Percentiles rank a stretch among this genome's conserved stretches.
These are phyloP conservation scores for Aphanoascus verrucosus DNA, from an alignment of 2,329 filamentous ascomycete genomes.

Conservation along the genomic window DNA sequence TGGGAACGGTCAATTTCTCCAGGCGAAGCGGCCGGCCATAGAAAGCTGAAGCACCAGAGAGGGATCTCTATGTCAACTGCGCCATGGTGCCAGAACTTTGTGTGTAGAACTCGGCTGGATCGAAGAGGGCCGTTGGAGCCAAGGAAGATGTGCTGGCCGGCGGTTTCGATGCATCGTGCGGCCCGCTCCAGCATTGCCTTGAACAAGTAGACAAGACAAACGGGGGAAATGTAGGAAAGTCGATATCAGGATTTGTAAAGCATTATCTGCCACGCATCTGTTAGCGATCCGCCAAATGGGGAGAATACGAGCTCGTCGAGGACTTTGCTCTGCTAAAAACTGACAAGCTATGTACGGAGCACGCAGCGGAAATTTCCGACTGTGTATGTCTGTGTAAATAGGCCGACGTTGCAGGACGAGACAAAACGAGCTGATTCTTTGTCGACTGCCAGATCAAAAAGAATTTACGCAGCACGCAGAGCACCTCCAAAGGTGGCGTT, in stretches of 20 bases:
- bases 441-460: background rate
- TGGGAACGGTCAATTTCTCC: background rate
- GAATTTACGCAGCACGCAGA: background rate
- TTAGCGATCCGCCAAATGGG: background rate
- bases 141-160: conserved; percentile 37
- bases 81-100: conserved; percentile 29
- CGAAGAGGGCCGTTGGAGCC: conserved; percentile 32
- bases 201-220: background rate
- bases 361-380: background rate
- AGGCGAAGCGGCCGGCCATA: conserved; percentile 11
- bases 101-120: conserved; percentile 27
- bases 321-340: background rate
- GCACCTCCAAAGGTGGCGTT: background rate
- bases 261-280: conserved; percentile 8
- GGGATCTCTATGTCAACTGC: conserved; percentile 23
- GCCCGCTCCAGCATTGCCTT: conserved; percentile 44
- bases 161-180: conserved; percentile 41
- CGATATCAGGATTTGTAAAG: background rate
- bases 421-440: background rate
- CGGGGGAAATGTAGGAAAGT: background rate
- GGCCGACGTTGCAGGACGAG: background rate
- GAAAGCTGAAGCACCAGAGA: conserved; percentile 27
- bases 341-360: background rate
- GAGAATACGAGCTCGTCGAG: background rate
- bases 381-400: background rate